Evolutionary conservation across 176 grass and related monocot genomes (phyloP).

Genomic region (Paspalum notatum): DNA sequence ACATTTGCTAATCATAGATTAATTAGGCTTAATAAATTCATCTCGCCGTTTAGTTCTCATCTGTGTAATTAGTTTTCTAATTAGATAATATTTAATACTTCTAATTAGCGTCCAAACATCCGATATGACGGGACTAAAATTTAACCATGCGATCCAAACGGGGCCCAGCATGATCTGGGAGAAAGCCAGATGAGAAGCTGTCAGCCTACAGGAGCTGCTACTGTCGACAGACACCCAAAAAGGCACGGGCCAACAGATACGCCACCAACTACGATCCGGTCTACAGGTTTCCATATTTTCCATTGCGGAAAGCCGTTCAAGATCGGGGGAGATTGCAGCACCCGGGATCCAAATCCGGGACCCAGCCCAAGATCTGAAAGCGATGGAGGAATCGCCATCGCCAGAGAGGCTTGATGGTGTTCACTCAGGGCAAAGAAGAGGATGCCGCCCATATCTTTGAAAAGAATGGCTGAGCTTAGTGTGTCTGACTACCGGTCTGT

Average conservation of each 20-base stretch:
- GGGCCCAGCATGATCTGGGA: neutral
- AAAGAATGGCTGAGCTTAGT: neutral
- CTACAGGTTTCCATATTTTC: neutral
- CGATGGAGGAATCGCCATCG: constrained; percentile 48
- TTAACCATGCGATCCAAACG: too few relatives aligned
- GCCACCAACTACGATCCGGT: constrained; percentile 8
- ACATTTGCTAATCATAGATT: too few relatives aligned
- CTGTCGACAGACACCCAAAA: constrained; percentile 5
- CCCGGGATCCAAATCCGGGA: constrained; percentile 31
- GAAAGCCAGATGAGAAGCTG: neutral
- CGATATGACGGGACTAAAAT: too few relatives aligned
- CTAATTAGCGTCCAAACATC: too few relatives aligned
- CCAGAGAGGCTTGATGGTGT: constrained; percentile 16
- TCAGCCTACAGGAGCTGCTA: neutral
- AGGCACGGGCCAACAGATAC: neutral
- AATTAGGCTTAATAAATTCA: too few relatives aligned
- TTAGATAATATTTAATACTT: too few relatives aligned
- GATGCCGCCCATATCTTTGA: constrained; percentile 45
- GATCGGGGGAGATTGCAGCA: neutral
- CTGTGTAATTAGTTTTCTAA: too few relatives aligned
- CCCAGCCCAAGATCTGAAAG: constrained; percentile 55
- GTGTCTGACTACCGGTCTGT: neutral
- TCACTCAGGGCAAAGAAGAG: neutral
- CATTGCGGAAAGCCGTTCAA: constrained; percentile 13
- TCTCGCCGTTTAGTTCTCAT: too few relatives aligned